Percentiles rank a stretch among this genome's conserved stretches.
Evolutionary conservation across 352 stramenopile species (phyloP).

Genomic region (Phytopythium chamaehyphon): DNA sequence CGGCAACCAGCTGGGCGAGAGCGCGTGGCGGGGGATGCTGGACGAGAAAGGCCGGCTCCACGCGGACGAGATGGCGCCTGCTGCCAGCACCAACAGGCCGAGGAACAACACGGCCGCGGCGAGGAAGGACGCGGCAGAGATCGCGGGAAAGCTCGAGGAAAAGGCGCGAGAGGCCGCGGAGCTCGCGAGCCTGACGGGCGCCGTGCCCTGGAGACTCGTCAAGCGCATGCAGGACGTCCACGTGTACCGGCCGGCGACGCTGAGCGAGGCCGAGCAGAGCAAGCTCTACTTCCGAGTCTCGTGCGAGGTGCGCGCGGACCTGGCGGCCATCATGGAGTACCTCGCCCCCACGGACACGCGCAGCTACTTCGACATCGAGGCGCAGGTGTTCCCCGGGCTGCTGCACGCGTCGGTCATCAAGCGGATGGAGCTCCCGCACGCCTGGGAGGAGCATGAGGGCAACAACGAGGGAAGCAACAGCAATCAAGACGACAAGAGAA

Average conservation of each 20-base stretch:
- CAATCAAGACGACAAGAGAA: neutral
- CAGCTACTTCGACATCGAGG: constrained; percentile 79
- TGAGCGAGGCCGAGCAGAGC: constrained; percentile 32
- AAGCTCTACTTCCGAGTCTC: constrained; percentile 84
- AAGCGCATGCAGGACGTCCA: constrained; percentile 84
- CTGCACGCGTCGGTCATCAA: constrained; percentile 79
- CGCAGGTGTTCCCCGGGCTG: constrained; percentile 74
- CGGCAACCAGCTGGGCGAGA: constrained; percentile 4
- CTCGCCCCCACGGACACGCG: constrained; percentile 60
- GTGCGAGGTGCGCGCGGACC: constrained; percentile 76
- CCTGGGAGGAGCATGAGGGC: constrained; percentile 6
- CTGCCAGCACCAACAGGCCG: constrained; percentile 5
- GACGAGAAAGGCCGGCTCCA: constrained; percentile 48
- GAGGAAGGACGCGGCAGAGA: constrained; percentile 41
- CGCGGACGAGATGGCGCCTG: constrained; percentile 30
- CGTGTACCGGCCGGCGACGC: constrained; percentile 53
- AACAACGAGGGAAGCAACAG: constrained; percentile 25
- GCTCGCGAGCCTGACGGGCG: constrained; percentile 49
- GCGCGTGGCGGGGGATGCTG: constrained; percentile 12
- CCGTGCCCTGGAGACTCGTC: constrained; percentile 55
- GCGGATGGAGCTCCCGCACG: constrained; percentile 57
- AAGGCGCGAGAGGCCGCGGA: constrained; percentile 68
- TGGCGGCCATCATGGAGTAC: constrained; percentile 81
- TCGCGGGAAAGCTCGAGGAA: constrained; percentile 62
- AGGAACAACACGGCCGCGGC: constrained; percentile 15